Evolutionary conservation across 257 asterid species (phyloP), one percentile per base, ranked within the genome.

Genomic region (Ajuga chamaepitys): DNA sequence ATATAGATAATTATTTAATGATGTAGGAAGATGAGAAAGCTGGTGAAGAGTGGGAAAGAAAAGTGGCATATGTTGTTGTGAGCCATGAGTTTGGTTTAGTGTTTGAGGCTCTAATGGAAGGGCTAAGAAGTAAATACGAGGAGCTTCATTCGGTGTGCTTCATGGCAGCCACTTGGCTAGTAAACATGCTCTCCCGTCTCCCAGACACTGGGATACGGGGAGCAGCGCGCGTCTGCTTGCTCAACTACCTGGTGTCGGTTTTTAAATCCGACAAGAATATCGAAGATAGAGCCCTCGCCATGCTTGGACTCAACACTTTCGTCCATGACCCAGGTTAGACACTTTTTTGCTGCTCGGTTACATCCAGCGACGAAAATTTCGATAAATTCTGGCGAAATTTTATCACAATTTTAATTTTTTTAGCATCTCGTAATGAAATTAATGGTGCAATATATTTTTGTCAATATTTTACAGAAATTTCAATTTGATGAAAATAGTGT

Each of bases 31-130:
- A 88, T 62, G 96, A 82, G 73, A 76, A 72, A 67, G 75, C 80
- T 17, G 85, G 80, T 30, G 84, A 78, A 70, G 82, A 79, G 58
- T 90, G 97, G 95, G 97, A 90, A 72, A 82, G 75, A 60, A 85
- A 78, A 75, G 83, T 84, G 80, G 87, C 91, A 0, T 86, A 75
- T 68, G 76, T 74, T 48, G 79, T 90, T 6, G 93, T 88, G 52
- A 84, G 87, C 87, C 92, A 90, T 77, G 97, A 90, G 65, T 90
- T 88, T 24, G 97, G 96, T 2, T 62, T 90, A 28, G 58, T 90
- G 17, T 88, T 88, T 71, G 97, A 86, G 75, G 96, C 86, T 67
- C 75, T 90, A 42, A 92, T 91, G 20, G 88, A 84, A 72, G 93
- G 97, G 10, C 55, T 87, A 51, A 78, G 80, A 22, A 81, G 93